These are phyloP conservation scores for Cyberlindnera maritima DNA, from an alignment of 805 yeast genomes.

Conservation along the genomic window DNA sequence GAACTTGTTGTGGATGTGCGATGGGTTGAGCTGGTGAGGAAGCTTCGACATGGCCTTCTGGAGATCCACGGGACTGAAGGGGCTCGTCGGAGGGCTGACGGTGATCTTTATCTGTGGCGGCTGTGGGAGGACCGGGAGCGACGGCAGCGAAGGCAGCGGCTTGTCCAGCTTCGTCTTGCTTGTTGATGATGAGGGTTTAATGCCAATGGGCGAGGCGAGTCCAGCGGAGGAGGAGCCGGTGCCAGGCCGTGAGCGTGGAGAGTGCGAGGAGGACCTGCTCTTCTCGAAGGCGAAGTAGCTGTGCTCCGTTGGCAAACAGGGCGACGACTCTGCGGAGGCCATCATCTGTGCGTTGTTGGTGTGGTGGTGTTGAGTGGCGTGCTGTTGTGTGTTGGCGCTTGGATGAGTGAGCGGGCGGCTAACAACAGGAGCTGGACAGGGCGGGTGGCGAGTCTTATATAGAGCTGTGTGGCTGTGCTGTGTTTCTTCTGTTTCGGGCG, in stretches of 20 bases:
- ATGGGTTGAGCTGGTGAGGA: constrained; percentile 14
- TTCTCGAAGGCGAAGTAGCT: constrained; percentile 12
- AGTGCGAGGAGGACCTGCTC: constrained; percentile 1
- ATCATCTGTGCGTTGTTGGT: constrained; percentile 1
- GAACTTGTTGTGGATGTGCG: constrained; percentile 13
- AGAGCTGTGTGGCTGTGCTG: too few species aligned
- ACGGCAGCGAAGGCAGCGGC: constrained; percentile 2
- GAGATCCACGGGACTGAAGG: constrained; percentile 5
- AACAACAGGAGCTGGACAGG: too few species aligned
- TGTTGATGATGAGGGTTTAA: too few species aligned
- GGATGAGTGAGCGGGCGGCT: not conserved
- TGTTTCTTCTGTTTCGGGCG: too few species aligned
- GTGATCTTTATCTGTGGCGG: constrained; percentile 15
- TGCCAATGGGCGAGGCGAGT: not conserved
- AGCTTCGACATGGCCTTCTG: constrained; percentile 8
- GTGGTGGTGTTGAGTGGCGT: not conserved
- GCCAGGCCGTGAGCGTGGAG: not conserved
- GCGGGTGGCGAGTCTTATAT: too few species aligned
- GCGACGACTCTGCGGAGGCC: constrained; percentile 16
- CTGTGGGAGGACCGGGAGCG: not conserved
- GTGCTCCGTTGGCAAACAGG: constrained; percentile 5
- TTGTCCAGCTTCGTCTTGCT: not conserved
- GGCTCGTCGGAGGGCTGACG: constrained; percentile 12
- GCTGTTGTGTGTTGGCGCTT: not conserved
- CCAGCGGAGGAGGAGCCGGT: not conserved